A percentile compares a stretch with the other conserved stretches of the same genome.
These are phyloP conservation scores for Skeletonema tropicum DNA, from an alignment of 108 stramenopile species.

Conservation along the genomic window DNA sequence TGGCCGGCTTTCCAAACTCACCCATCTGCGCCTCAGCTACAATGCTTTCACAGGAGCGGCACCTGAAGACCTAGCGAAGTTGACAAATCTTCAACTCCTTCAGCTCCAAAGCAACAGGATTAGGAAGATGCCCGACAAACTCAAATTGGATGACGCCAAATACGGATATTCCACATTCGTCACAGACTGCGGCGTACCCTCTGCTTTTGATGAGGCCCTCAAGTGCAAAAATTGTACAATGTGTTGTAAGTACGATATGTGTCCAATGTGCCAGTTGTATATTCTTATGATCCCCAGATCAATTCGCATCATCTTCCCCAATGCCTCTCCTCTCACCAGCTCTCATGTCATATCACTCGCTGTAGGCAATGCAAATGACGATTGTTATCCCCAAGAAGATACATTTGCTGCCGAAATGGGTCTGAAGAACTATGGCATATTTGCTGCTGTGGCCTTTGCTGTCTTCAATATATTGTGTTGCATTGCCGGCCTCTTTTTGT, in stretches of 20 bases:
- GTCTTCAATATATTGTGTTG: too few relatives aligned
- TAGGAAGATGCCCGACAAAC: neutral
- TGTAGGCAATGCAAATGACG: too few relatives aligned
- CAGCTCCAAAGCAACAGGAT: constrained; percentile 35
- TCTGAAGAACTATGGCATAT: too few relatives aligned
- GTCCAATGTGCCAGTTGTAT: too few relatives aligned
- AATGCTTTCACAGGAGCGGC: constrained; percentile 51
- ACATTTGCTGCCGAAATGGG: too few relatives aligned
- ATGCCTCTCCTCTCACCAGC: neutral
- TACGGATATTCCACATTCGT: constrained; percentile 3
- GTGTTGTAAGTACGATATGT: constrained; percentile 24
- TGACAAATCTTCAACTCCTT: constrained; percentile 12
- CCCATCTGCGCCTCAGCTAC: constrained; percentile 48
- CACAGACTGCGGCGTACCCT: constrained; percentile 42
- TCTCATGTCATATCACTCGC: too few relatives aligned
- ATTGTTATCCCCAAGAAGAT: too few relatives aligned
- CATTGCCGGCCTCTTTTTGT: too few relatives aligned
- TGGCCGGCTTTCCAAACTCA: constrained; percentile 47
- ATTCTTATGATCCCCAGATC: neutral
- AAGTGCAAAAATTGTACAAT: constrained; percentile 27
- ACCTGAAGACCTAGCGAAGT: constrained; percentile 1
- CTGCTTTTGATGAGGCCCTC: constrained; percentile 17
- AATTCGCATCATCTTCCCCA: neutral
- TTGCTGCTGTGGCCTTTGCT: too few relatives aligned
- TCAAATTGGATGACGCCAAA: neutral